Conservation (phyloP, 495 filamentous ascomycete genomes). For the Filosporella fistucella region DNA sequence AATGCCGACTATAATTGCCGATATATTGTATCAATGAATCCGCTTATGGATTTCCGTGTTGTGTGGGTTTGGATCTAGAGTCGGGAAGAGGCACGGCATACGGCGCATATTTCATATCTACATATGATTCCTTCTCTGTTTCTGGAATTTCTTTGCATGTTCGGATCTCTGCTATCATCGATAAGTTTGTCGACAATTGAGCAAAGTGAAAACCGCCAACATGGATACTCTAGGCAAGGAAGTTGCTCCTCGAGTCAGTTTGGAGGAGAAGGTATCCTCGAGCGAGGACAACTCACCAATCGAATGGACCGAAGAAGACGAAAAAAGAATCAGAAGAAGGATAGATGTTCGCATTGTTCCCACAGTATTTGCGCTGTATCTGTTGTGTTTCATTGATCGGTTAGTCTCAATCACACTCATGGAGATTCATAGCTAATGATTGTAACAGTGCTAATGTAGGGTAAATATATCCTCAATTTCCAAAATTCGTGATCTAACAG, state of each 20-base stretch:
- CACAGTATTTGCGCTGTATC: conserved; percentile 71
- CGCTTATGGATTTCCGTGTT: too few relatives aligned
- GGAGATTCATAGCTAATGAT: conserved; percentile 54
- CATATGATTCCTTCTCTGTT: too few relatives aligned
- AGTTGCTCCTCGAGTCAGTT: background rate
- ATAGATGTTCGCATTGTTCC: conserved; percentile 79
- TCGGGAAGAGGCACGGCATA: too few relatives aligned
- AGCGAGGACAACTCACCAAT: background rate
- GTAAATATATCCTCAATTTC: conserved; percentile 63
- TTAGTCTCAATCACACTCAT: conserved; percentile 63
- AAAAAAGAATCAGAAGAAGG: conserved; percentile 54
- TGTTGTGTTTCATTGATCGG: conserved; percentile 81
- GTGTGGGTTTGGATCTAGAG: too few relatives aligned
- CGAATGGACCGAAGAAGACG: conserved; percentile 45
- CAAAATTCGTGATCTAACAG: conserved; percentile 1
- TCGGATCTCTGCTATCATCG: too few relatives aligned
- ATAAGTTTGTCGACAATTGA: too few relatives aligned
- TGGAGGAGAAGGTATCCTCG: background rate
- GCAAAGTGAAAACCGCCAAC: too few relatives aligned
- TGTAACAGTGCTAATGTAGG: background rate
- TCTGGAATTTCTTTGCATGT: too few relatives aligned
- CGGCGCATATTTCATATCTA: too few relatives aligned
- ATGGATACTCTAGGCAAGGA: background rate
- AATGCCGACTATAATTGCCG: too few relatives aligned
- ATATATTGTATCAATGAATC: too few relatives aligned